These are phyloP conservation scores for Orbilia quercus DNA, from an alignment of 2,329 filamentous ascomycete genomes.

Conservation along the genomic window DNA sequence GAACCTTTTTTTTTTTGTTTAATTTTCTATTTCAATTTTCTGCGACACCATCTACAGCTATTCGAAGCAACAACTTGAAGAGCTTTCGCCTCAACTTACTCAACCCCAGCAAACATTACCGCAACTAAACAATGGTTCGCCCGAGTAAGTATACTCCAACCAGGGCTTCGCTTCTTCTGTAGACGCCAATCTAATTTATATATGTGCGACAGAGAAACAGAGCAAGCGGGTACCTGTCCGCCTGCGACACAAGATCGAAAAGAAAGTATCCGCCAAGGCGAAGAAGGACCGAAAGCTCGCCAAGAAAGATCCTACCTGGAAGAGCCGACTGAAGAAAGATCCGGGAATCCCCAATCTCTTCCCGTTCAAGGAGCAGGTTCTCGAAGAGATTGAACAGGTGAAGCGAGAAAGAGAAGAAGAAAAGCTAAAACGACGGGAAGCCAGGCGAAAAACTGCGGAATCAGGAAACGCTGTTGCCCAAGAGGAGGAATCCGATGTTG, in stretches of 20 bases:
- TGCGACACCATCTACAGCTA: constrained; percentile 44
- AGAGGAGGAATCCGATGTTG: constrained; percentile 66
- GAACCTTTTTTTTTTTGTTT: constrained; percentile 1
- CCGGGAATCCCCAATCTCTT: constrained; percentile 97
- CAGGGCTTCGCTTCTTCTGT: neutral
- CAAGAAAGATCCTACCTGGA: constrained; percentile 98
- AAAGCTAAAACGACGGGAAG: constrained; percentile 76
- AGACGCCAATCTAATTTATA: constrained; percentile 36
- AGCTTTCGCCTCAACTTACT: constrained; percentile 10
- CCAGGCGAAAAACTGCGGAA: constrained; percentile 72
- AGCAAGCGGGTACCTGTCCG: constrained; percentile 92
- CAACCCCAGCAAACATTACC: neutral
- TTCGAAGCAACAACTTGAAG: constrained; percentile 9
- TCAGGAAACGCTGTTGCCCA: constrained; percentile 69
- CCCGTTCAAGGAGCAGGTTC: constrained; percentile 94
- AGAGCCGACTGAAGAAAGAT: constrained; percentile 94
- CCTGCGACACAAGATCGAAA: constrained; percentile 94
- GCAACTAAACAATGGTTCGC: constrained; percentile 59
- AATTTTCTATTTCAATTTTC: constrained; percentile 37
- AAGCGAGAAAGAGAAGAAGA: constrained; percentile 84
- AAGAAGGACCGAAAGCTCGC: constrained; percentile 86
- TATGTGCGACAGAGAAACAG: constrained; percentile 76
- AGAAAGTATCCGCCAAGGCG: constrained; percentile 89
- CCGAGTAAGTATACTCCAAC: constrained; percentile 56
- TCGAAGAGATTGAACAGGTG: constrained; percentile 93